Conservation (phyloP, 176 grass and related monocot genomes). For the Oropetium thomaeum region DNA sequence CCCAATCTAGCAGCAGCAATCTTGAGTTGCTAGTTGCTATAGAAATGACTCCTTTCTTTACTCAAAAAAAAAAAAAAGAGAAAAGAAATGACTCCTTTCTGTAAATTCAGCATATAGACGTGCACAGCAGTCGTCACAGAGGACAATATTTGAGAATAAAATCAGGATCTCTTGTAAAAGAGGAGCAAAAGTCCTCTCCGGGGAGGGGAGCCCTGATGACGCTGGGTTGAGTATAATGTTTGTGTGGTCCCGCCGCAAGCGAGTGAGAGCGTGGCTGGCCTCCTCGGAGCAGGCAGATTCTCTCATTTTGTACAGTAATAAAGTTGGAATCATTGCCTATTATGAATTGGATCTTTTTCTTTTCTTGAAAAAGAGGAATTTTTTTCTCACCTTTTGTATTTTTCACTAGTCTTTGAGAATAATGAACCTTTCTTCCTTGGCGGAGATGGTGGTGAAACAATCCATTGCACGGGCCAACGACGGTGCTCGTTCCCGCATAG, state of each 20-base stretch:
- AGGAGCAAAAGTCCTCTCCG: too few relatives aligned
- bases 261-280: background rate
- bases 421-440: background rate
- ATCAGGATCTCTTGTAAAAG: background rate
- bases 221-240: background rate
- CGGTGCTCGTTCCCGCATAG: constrained; percentile 13
- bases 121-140: background rate
- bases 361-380: background rate
- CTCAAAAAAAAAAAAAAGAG: too few relatives aligned
- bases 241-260: background rate
- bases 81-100: too few relatives aligned
- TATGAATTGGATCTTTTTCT: background rate
- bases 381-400: background rate
- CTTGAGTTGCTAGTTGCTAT: background rate
- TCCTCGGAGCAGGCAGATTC: constrained; percentile 4
- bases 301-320: constrained; percentile 18
- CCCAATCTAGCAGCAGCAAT: background rate
- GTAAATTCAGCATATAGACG: background rate
- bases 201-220: background rate
- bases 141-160: background rate
- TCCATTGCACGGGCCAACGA: constrained; percentile 8
- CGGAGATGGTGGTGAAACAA: background rate
- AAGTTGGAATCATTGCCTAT: background rate
- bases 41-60: background rate
- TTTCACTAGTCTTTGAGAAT: background rate